Evolutionary conservation across 129 eudicot species (phyloP), one percentile per base, ranked within the genome.

Genomic region (Escallonia rubra): DNA sequence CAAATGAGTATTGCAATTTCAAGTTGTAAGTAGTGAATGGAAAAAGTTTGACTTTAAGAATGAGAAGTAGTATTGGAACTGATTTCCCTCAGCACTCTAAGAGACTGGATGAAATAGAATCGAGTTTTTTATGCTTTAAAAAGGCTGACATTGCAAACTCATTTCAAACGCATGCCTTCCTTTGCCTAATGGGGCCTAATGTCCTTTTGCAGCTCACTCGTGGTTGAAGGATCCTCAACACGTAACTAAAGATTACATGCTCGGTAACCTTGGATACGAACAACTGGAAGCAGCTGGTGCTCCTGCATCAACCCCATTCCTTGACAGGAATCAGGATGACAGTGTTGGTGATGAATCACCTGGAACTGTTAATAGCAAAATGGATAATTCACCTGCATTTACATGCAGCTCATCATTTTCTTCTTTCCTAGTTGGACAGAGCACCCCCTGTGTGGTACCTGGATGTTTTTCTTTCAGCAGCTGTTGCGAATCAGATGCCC

Each of bases 381-480:
- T 12, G 43, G 79, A 75, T 8, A 55, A 53, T 75, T 75, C 80
- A 62, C 80, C 80, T 1, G 66, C 48, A 34, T 75, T 68, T 70
- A 53, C 74, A 4, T 75, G 80, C 70, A 68, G 63, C 46, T 61
- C 74, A 8, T 75, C 80, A 10, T 75, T 75, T 49, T 75, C 74
- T 51, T 63, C 80, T n/a, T 13, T 59, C 60, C 13, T 48, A n/a
- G 50, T 60, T 6, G 60, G 55, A 34, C 64, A 53, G 41, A 10
- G 66, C 34, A 51, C 78, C 1, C 78, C 72, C 41, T 48, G 67
- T 43, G 66, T 67, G 13, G 6, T 59, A 2, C 16, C 67, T 2
- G 68, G 49, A 43, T 56, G 57, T 10, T 56, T 49, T 60, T 67
- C 59, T 60, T 74, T 69, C 34, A 61, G 55, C 38, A 66, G 72